Evolutionary conservation across 2,329 filamentous ascomycete species (phyloP).

Genomic region (Phymatotrichopsis omnivora): DNA sequence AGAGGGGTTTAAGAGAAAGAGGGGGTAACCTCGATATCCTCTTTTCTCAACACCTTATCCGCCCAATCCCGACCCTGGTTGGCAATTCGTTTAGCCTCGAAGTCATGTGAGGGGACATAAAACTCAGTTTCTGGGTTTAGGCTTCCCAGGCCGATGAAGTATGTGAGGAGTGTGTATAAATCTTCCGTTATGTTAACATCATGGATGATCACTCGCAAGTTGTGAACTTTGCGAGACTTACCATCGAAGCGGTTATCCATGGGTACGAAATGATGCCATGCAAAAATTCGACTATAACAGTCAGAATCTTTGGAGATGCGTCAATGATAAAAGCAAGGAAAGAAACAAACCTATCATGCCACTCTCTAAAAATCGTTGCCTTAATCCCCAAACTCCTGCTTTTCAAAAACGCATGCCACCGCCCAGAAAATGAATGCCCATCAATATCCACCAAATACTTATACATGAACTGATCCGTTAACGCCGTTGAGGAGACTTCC

Average conservation of each 20-base stretch:
- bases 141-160: constrained; percentile 24
- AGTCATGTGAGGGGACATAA: constrained; percentile 42
- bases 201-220: not conserved
- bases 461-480: constrained; percentile 40
- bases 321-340: no score
- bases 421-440: constrained; percentile 60
- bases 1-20: not conserved
- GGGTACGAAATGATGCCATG: constrained; percentile 74
- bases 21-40: constrained; percentile 34
- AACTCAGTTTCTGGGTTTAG: constrained; percentile 24
- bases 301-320: no score
- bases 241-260: constrained; percentile 62
- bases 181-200: not conserved
- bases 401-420: constrained; percentile 58
- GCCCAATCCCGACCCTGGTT: constrained; percentile 57
- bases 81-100: constrained; percentile 54
- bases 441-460: constrained; percentile 71
- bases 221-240: not conserved
- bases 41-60: constrained; percentile 53
- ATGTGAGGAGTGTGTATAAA: constrained; percentile 23
- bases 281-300: constrained; percentile 55
- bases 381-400: constrained; percentile 65
- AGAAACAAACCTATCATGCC: no score
- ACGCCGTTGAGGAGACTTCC: constrained; percentile 33
- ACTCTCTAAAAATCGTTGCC: constrained; percentile 66